Evolutionary conservation across 768 basidiomycete genomes (phyloP).

Genomic region (Russula earlei): DNA sequence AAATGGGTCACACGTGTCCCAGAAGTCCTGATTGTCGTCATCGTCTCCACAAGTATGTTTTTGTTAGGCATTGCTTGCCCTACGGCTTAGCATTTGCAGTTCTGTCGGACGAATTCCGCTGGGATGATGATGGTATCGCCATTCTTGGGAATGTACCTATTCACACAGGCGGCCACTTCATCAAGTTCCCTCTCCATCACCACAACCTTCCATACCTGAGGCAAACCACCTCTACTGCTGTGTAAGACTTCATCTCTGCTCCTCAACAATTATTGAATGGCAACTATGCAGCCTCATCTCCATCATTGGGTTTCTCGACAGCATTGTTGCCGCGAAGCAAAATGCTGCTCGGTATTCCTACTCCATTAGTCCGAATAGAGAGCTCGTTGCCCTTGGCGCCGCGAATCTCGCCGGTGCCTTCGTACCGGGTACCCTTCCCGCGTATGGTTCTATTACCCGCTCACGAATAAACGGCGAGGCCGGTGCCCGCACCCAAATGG

Average conservation of each 20-base stretch:
- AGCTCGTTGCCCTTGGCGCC: conserved; percentile 86
- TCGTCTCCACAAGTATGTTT: conserved; percentile 66
- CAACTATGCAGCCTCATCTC: conserved; percentile 50
- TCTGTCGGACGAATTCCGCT: conserved; percentile 54
- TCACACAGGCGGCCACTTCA: conserved; percentile 47
- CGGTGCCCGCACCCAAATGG: conserved; percentile 85
- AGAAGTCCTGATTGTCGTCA: conserved; percentile 84
- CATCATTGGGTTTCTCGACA: conserved; percentile 87
- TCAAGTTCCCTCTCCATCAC: conserved; percentile 64
- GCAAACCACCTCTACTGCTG: conserved; percentile 76
- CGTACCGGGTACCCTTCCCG: conserved; percentile 82
- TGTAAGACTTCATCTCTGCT: conserved; percentile 34
- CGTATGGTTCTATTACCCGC: conserved; percentile 87
- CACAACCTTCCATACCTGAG: conserved; percentile 55
- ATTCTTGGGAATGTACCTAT: conserved; percentile 75
- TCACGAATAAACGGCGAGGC: conserved; percentile 87
- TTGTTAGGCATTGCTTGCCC: neutral
- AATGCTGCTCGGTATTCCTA: conserved; percentile 79
- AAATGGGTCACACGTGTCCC: conserved; percentile 70
- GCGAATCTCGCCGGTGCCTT: conserved; percentile 73
- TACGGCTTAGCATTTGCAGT: conserved; percentile 33
- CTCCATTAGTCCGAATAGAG: conserved; percentile 87
- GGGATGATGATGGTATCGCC: conserved; percentile 72
- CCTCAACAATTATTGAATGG: neutral
- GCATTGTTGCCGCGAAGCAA: conserved; percentile 92